Evolutionary conservation across 179 eudicot genomes (phyloP), one percentile per base, ranked within the genome.

Genomic region (Silene vulgaris): DNA sequence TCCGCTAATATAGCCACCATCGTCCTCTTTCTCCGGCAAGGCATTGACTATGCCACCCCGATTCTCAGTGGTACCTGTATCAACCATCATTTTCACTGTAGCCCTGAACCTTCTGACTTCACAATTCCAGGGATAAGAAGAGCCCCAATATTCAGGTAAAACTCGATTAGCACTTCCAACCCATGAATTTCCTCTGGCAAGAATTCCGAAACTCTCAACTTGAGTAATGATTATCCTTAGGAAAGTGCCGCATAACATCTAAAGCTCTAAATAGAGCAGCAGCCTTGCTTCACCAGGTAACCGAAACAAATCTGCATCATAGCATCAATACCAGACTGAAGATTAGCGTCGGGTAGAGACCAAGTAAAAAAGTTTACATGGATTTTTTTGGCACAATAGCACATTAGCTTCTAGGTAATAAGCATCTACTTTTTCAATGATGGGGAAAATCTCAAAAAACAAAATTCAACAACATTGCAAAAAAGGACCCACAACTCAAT

Each of bases 61-160:
- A 43, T 75, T 82, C 35, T 86, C 90, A 52, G 79, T 57, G 68
- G 83, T 80, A 50, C 87, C 74, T 3, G 84, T 82, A 82, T 88
- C 96, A 78, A 88, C 87, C 98, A 90, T 94, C 97, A 90, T 92
- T 60, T 80, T 83, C 73, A 74, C 81, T 48, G 81, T 80, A 29
- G 81, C 65, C 64, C 81, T 80, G 65, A 82, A 84, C 61, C 76
- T 83, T 35, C 84, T 75, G 52, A 80, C 75, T 73, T 76, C 71
- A 43, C 72, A 72, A 80, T 61, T 79, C 75, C 77, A 79, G 63
- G 61, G 57, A 83, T 79, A 77, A 21, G 77, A 81, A 29, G 76
- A 70, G 71, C 79, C 74, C 75, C 62, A 62, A 79, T 69, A 78
- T 70, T 77, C 84, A 84, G 72, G 77, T 81, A 79, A 88, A 84